Evolutionary conservation across 139 green algal genomes (phyloP).

Genomic region (Nannochloris sp.): DNA sequence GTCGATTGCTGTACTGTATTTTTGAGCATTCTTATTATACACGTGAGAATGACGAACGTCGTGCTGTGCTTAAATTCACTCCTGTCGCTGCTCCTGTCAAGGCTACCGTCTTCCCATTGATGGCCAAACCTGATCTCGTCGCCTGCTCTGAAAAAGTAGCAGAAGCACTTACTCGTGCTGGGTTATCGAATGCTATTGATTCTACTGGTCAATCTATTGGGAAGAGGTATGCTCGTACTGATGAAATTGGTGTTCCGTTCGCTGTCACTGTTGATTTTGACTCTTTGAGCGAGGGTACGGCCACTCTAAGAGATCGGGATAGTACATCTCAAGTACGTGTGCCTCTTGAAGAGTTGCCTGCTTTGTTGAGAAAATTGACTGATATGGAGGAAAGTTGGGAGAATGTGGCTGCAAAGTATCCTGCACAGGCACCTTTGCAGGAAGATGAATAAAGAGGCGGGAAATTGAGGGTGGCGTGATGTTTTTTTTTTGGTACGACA

Average conservation of each 20-base stretch:
- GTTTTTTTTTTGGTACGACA: not conserved
- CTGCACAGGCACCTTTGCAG: slow-evolving; percentile 46
- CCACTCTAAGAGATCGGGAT: slow-evolving; percentile 93
- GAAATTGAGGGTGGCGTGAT: not conserved
- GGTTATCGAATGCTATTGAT: slow-evolving; percentile 85
- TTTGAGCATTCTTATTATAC: slow-evolving; percentile 96
- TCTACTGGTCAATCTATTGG: slow-evolving; percentile 84
- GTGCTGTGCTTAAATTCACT: slow-evolving; percentile 75
- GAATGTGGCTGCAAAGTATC: slow-evolving; percentile 70
- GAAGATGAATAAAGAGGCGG: slow-evolving; percentile 4
- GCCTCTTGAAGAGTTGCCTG: slow-evolving; percentile 57
- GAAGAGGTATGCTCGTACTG: slow-evolving; percentile 59
- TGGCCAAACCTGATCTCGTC: slow-evolving; percentile 61
- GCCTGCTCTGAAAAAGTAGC: slow-evolving; percentile 44
- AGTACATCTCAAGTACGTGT: slow-evolving; percentile 71
- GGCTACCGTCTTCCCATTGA: slow-evolving; percentile 88
- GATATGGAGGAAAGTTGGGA: slow-evolving; percentile 59
- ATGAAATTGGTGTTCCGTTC: slow-evolving; percentile 68
- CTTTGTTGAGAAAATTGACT: slow-evolving; percentile 57
- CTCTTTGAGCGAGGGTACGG: slow-evolving; percentile 66
- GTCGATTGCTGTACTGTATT: slow-evolving; percentile 97
- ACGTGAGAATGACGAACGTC: slow-evolving; percentile 60
- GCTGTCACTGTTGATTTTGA: slow-evolving; percentile 90
- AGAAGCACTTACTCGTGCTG: slow-evolving; percentile 39
- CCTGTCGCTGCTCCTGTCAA: slow-evolving; percentile 93